Conservation (phyloP, 1,139 yeast species). For the Suhomyces maxii region DNA sequence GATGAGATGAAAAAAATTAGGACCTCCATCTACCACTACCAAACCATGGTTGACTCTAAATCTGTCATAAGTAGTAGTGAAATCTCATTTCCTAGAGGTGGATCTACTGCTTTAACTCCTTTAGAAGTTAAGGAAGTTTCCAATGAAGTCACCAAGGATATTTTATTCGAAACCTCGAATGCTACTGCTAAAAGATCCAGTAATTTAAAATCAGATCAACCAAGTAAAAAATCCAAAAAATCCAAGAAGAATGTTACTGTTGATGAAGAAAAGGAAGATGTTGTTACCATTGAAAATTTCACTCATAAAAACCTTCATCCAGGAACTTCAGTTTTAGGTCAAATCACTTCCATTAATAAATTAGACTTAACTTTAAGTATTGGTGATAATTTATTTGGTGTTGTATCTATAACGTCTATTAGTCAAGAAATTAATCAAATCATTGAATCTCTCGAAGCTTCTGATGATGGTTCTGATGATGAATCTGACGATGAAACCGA, state of each 20-base stretch:
- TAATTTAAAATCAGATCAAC: conserved; percentile 25
- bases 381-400: conserved; percentile 84
- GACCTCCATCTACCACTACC: conserved; percentile 4
- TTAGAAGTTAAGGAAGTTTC: conserved; percentile 90
- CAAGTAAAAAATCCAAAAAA: conserved; percentile 24
- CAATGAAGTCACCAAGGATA: conserved; percentile 89
- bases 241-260: conserved; percentile 34
- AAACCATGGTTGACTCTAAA: conserved; percentile 12
- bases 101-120: conserved; percentile 80
- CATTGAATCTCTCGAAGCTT: conserved; percentile 52
- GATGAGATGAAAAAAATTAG: conserved; percentile 11
- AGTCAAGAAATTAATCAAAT: conserved; percentile 60
- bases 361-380: conserved; percentile 68
- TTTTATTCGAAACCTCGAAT: conserved; percentile 58
- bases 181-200: conserved; percentile 30
- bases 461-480: conserved; percentile 45
- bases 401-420: conserved; percentile 72
- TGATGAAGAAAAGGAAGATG: conserved; percentile 25
- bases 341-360: conserved; percentile 59
- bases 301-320: conserved; percentile 60
- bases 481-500: conserved; percentile 45
- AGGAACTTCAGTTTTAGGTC: conserved; percentile 78
- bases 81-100: conserved; percentile 94
- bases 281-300: conserved; percentile 57
- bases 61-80: conserved; percentile 47